Evolutionary conservation across 2,329 filamentous ascomycete genomes (phyloP).

Genomic region (Penicillium digitatum): DNA sequence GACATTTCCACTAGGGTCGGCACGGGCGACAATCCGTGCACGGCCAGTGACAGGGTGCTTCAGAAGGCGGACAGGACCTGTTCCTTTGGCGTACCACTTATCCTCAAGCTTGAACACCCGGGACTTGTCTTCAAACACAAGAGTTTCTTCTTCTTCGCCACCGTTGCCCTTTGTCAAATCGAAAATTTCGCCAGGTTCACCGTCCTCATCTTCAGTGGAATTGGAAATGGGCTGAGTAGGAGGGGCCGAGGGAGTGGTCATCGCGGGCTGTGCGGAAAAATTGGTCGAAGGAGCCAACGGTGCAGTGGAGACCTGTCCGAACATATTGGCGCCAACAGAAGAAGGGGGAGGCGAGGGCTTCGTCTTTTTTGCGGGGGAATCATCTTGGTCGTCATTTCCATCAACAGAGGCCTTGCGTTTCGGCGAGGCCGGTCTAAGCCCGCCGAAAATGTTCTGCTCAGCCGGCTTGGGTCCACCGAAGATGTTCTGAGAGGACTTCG

Average conservation of each 20-base stretch:
- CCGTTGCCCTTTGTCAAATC: slow-evolving; percentile 64
- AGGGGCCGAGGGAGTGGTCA: neutral
- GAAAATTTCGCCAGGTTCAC: slow-evolving; percentile 51
- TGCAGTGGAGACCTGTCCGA: slow-evolving; percentile 31
- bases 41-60: slow-evolving; percentile 67
- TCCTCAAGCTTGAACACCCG: slow-evolving; percentile 61
- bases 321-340: slow-evolving; percentile 33
- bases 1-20: slow-evolving; percentile 70
- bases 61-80: slow-evolving; percentile 68
- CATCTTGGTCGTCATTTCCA: slow-evolving; percentile 25
- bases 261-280: slow-evolving; percentile 14
- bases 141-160: slow-evolving; percentile 68
- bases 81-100: slow-evolving; percentile 66
- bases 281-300: neutral
- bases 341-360: slow-evolving; percentile 15
- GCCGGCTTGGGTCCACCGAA: neutral
- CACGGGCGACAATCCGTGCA: slow-evolving; percentile 66
- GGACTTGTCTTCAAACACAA: slow-evolving; percentile 65
- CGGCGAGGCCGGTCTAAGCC: slow-evolving; percentile 25
- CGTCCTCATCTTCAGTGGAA: slow-evolving; percentile 40
- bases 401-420: slow-evolving; percentile 16
- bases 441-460: slow-evolving; percentile 37
- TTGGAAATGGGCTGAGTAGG: slow-evolving; percentile 26
- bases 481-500: slow-evolving; percentile 10
- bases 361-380: slow-evolving; percentile 19